Evolutionary conservation across 768 basidiomycete genomes (phyloP), one percentile per base, ranked within the genome.

Genomic region (Amanita muscaria): DNA sequence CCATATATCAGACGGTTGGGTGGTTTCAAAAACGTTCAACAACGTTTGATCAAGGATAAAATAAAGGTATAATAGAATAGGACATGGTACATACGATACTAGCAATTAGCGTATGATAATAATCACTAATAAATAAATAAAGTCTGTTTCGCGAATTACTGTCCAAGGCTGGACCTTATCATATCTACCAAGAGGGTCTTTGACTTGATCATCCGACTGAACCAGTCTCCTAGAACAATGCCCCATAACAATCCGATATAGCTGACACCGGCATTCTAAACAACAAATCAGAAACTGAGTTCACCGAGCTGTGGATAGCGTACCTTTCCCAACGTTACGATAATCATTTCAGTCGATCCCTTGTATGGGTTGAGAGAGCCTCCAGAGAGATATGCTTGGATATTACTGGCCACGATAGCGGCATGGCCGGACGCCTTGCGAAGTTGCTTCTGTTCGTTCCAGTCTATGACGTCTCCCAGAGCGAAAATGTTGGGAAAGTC

Each of bases 401-500:
- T 57, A 49, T 84, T 84, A 12, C 63, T 57, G 8, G 64, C 63
- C n/a, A 74, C 65, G 21, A 79, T 50, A 0, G 45, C 52, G 1
- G 56, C 60, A 38, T 82, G 80, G 2, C 58, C 63, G 2, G 33
- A 36, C 2, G 65, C 64, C 53, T 83, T 83, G 15, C 51, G 51
- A 15, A 62, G 49, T 40, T 65, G 78, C 54, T 81, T 80, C 53
- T 74, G 73, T 54, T 80, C 80, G 0, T 53, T 44, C 57, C 66
- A 70, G 37, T 78, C 73, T 45, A 73, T 68, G 42, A 75, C 65
- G 51, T 83, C 81, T 1, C 80, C 80, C 3, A 64, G 56, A 0
- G 79, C 80, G 50, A 78, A 82, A 16, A 83, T 70, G 41, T 63
- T 61, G 0, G 69, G 56, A 54, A 77, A 60, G 1, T 61, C 59